Evolutionary conservation across 768 basidiomycete species (phyloP), one percentile per base, ranked within the genome.

Genomic region (Leccinum aurantiacum): DNA sequence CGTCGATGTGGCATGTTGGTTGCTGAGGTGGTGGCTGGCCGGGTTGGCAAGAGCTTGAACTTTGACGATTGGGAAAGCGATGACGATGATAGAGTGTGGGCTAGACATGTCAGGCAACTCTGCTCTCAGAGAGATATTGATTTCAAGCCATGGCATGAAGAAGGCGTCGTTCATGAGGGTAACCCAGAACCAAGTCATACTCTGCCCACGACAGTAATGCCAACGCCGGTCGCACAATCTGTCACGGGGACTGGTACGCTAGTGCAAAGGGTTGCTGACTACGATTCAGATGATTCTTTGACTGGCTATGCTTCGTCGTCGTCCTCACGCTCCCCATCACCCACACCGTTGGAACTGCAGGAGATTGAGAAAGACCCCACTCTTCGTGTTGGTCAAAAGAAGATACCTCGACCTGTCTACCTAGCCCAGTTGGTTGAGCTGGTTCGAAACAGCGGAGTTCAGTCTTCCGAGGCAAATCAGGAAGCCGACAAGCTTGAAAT

Each of bases 1-100:
- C 87, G 96, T 4, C 82, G 88, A 25, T 90, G 93, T 65, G 97
- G 97, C 3, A 96, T 99, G 94, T 81, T 98, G 35, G 86, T 85
- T 1, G 96, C 91, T 1, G 96, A 99, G 74, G 78, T 89, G 17
- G 81, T 89, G 9, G 90, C 93, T 1, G 76, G 78, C 6, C 77
- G 78, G 27, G 79, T 79, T 14, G 82, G 85, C 6, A 90, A 89
- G 70, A 81, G 80, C 52, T 78, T 98, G 22, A 79, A 85, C 59
- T 98, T 99, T 64, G 87, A 83, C 0, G 85, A 82, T 44, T 97
- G 95, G 95, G 88, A 90, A 8, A 93, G 89, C 1, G 82, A 85
- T 1, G 87, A 84, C 4, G 78, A 82, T 27, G 88, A 84, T 8
- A 85, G 80, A 61, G 74, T 70, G 22, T 92, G 91, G 86, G 86